These are phyloP conservation scores for Cercospora sojina DNA, from an alignment of 2,329 filamentous ascomycete genomes.

Conservation along the genomic window DNA sequence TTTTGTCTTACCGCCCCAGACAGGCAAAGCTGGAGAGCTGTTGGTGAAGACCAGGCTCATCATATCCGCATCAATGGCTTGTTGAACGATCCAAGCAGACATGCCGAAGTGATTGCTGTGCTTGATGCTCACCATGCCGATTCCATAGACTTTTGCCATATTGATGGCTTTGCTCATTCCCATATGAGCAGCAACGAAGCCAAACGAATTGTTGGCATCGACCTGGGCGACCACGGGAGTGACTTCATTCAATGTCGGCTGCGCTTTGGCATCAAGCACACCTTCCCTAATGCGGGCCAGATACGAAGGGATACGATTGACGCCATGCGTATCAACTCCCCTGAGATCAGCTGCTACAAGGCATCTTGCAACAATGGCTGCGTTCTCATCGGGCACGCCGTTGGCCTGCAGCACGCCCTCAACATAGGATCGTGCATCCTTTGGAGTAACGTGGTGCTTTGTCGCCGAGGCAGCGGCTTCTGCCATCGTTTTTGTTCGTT, in stretches of 20 bases:
- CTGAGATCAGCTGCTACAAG: slow-evolving; percentile 73
- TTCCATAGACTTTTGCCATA: slow-evolving; percentile 64
- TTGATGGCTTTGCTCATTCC: slow-evolving; percentile 68
- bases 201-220: slow-evolving; percentile 69
- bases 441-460: slow-evolving; percentile 30
- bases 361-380: slow-evolving; percentile 63
- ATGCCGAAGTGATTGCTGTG: slow-evolving; percentile 83
- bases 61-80: slow-evolving; percentile 67
- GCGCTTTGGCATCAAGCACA: slow-evolving; percentile 62
- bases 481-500: not conserved
- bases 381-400: slow-evolving; percentile 59
- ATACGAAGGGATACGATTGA: slow-evolving; percentile 76
- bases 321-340: slow-evolving; percentile 76
- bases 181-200: slow-evolving; percentile 66
- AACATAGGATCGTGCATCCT: slow-evolving; percentile 47
- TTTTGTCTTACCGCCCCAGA: slow-evolving; percentile 66
- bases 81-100: slow-evolving; percentile 76
- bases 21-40: slow-evolving; percentile 66
- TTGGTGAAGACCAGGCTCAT: slow-evolving; percentile 65
- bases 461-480: not conserved
- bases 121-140: slow-evolving; percentile 73
- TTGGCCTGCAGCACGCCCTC: slow-evolving; percentile 59
- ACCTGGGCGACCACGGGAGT: slow-evolving; percentile 72
- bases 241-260: slow-evolving; percentile 58
- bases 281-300: slow-evolving; percentile 69